Evolutionary conservation across 2,329 filamentous ascomycete genomes (phyloP).

Genomic region (Geosmithia putterillii): DNA sequence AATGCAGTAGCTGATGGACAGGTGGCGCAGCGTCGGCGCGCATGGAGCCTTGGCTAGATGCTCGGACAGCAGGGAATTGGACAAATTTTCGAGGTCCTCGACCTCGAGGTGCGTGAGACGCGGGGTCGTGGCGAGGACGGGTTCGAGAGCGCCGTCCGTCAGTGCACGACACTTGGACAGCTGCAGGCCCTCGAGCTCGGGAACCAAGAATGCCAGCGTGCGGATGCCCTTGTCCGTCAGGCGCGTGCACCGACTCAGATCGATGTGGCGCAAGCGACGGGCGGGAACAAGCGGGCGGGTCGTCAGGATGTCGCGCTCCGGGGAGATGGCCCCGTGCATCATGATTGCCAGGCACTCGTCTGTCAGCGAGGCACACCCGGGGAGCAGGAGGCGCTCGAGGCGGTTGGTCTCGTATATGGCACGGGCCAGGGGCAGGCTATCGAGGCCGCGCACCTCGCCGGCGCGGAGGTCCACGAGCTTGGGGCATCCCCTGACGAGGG

Average conservation of each 20-base stretch:
- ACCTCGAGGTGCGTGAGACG: constrained; percentile 77
- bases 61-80: constrained; percentile 59
- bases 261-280: constrained; percentile 70
- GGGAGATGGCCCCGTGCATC: constrained; percentile 59
- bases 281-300: constrained; percentile 64
- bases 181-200: constrained; percentile 70
- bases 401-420: constrained; percentile 70
- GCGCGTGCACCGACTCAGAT: constrained; percentile 65
- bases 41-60: constrained; percentile 69
- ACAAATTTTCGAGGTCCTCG: constrained; percentile 70
- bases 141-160: constrained; percentile 59
- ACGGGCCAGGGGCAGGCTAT: constrained; percentile 58
- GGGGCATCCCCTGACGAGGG: constrained; percentile 60
- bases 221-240: constrained; percentile 65
- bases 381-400: constrained; percentile 70
- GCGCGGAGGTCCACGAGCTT: constrained; percentile 69
- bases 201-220: constrained; percentile 60
- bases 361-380: constrained; percentile 65
- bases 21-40: constrained; percentile 57
- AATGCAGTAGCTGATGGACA: constrained; percentile 87
- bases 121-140: constrained; percentile 63
- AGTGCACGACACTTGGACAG: constrained; percentile 66
- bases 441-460: constrained; percentile 70
- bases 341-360: constrained; percentile 64
- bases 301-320: constrained; percentile 71